Conservation (phyloP, 495 filamentous ascomycete genomes). For the Haplographium delicatum region DNA sequence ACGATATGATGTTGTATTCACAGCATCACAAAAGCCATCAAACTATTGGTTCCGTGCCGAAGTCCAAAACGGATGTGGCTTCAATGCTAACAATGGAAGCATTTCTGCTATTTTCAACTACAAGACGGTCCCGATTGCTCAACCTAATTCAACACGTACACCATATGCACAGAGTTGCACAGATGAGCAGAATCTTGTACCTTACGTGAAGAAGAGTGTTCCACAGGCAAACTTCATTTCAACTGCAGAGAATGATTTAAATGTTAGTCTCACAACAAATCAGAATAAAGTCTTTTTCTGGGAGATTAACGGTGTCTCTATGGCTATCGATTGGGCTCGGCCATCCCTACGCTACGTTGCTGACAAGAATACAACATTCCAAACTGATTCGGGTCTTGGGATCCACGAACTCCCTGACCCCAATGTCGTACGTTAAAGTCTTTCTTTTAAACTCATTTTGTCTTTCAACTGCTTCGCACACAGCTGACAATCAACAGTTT, state of each 20-base stretch:
- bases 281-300: too few species aligned
- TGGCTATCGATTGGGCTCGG: constrained; percentile 37
- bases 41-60: constrained; percentile 18
- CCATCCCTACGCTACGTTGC: constrained; percentile 35
- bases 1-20: constrained; percentile 63
- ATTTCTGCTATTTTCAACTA: constrained; percentile 55
- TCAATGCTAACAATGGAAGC: constrained; percentile 30
- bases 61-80: constrained; percentile 30
- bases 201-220: background rate
- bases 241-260: background rate
- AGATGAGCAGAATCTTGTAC: background rate
- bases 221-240: background rate
- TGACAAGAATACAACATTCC: constrained; percentile 28
- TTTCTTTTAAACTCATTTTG: background rate
- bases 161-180: background rate
- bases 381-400: constrained; percentile 28
- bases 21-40: constrained; percentile 43
- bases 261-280: background rate
- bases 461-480: background rate
- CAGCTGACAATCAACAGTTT: background rate
- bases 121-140: constrained; percentile 5
- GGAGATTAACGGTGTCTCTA: too few species aligned
- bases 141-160: background rate
- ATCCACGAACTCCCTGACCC: constrained; percentile 27
- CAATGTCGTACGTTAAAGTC: background rate